Conservation (phyloP, 306 rosid species). For the Prunus padus region DNA sequence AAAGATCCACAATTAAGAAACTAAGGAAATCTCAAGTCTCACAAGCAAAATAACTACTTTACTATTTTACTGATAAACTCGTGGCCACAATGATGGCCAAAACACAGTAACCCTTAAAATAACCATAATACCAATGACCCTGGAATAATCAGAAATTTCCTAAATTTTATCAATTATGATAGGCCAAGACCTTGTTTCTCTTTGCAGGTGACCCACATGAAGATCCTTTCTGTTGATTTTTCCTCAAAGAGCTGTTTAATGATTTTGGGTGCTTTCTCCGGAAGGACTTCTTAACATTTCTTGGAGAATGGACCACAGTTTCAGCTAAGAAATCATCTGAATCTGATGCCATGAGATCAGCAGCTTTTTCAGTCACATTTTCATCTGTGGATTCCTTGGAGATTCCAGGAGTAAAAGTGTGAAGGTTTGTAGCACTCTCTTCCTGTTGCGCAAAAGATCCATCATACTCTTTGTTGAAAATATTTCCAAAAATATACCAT, state of each 20-base stretch:
- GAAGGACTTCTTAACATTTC: conserved; percentile 21
- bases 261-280: conserved; percentile 44
- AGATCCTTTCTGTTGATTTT: conserved; percentile 41
- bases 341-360: conserved; percentile 36
- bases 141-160: not conserved
- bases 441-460: conserved; percentile 36
- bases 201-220: conserved; percentile 31
- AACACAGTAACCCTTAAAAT: not conserved
- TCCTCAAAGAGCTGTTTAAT: conserved; percentile 35
- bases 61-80: not conserved
- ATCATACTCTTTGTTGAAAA: not conserved
- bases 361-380: conserved; percentile 32
- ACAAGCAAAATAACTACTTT: not conserved
- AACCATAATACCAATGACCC: not conserved
- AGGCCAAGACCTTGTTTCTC: conserved; percentile 44
- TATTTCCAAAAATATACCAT: not conserved
- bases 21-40: not conserved
- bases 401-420: conserved; percentile 25
- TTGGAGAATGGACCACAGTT: conserved; percentile 23
- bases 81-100: not conserved
- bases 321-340: conserved; percentile 35
- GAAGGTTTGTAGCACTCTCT: conserved; percentile 37
- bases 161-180: not conserved
- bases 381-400: conserved; percentile 35
- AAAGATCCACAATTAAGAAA: not conserved